Conservation (phyloP, 352 stramenopile species). For the Aphanomyces astaci region DNA sequence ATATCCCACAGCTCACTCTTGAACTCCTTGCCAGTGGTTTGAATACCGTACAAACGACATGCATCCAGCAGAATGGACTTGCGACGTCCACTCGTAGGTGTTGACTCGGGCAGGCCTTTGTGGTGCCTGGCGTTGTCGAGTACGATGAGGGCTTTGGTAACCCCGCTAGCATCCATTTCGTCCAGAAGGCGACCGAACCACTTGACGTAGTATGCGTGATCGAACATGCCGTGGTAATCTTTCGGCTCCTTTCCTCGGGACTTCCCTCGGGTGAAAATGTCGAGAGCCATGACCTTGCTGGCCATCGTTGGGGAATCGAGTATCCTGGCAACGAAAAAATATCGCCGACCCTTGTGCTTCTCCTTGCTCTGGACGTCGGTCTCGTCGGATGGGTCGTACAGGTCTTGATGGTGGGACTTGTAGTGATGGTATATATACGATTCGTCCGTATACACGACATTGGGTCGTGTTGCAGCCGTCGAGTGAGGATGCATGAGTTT, state of each 20-base stretch:
- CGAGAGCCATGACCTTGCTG: not conserved
- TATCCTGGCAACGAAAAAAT: not conserved
- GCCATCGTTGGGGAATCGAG: not conserved
- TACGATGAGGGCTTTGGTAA: not conserved
- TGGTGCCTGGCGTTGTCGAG: constrained; percentile 13
- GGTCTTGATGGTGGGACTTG: no score
- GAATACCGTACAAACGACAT: not conserved
- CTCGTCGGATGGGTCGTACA: not conserved
- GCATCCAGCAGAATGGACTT: not conserved
- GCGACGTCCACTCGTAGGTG: not conserved
- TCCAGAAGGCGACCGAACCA: constrained; percentile 15
- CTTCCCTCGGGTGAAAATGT: not conserved
- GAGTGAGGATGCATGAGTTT: not conserved
- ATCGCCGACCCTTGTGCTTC: not conserved
- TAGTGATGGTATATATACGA: no score
- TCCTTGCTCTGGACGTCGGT: not conserved
- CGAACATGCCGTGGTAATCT: no score
- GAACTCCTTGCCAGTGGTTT: not conserved
- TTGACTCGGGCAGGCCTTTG: not conserved
- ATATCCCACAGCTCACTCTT: no score
- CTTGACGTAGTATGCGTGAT: constrained; percentile 15
- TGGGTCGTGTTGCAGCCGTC: not conserved
- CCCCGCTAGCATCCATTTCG: not conserved
- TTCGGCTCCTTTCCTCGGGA: not conserved
- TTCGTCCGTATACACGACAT: no score